Evolutionary conservation across 257 asterid genomes (phyloP).

Genomic region (Pogostemon cablin): DNA sequence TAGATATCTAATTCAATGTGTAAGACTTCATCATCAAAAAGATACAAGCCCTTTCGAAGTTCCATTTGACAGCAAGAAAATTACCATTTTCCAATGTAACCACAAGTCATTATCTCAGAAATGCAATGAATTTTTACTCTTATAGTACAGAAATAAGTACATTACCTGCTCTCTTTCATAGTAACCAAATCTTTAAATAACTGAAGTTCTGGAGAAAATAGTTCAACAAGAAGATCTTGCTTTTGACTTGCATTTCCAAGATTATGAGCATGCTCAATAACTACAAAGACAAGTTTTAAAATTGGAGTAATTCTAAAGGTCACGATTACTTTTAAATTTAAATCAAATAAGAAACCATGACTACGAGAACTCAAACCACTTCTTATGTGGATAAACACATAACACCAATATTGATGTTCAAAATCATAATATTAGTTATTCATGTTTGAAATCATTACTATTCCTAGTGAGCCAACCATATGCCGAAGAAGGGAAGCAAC

Average conservation of each 20-base stretch:
- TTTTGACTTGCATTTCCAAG: too few relatives aligned
- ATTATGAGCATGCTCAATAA: constrained; percentile 74
- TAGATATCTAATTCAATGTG: not conserved
- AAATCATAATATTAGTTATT: not conserved
- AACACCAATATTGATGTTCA: too few relatives aligned
- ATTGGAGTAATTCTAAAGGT: constrained; percentile 10
- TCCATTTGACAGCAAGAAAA: not conserved
- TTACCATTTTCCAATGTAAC: not conserved
- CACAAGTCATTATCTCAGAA: not conserved
- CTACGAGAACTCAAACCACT: too few relatives aligned
- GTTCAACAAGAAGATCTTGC: too few relatives aligned
- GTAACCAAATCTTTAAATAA: constrained; percentile 11
- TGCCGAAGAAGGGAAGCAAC: constrained; percentile 82
- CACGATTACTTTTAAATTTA: not conserved
- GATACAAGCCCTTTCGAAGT: not conserved
- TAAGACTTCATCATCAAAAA: not conserved
- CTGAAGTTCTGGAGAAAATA: too few relatives aligned
- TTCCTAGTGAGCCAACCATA: constrained; percentile 94
- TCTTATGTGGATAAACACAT: not conserved
- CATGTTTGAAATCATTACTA: constrained; percentile 21
- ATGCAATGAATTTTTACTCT: not conserved
- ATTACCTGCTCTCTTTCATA: constrained; percentile 67
- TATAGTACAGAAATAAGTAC: constrained; percentile 1
- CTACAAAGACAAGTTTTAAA: constrained; percentile 42
- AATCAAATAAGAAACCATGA: not conserved